Conservation (phyloP, 2,329 filamentous ascomycete genomes). For the Pseudogymnoascus pannorum region DNA sequence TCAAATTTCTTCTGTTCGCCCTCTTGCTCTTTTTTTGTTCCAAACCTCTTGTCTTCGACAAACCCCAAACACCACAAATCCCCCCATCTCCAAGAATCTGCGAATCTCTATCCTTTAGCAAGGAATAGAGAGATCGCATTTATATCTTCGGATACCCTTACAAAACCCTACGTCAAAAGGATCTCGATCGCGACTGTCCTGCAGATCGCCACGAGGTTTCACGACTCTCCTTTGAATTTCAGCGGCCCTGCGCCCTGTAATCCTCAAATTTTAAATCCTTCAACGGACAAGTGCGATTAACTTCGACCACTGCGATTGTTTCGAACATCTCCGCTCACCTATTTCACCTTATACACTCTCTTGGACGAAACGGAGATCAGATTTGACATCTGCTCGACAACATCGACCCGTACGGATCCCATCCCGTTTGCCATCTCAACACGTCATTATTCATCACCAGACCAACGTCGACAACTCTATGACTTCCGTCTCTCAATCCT, state of each 20-base stretch:
- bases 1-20: constrained; percentile 9
- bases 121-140: constrained; percentile 10
- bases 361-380: constrained; percentile 10
- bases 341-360: background rate
- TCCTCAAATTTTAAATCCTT: constrained; percentile 6
- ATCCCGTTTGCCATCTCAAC: constrained; percentile 6
- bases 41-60: constrained; percentile 8
- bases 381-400: constrained; percentile 18
- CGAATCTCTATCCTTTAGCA: constrained; percentile 9
- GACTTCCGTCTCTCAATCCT: constrained; percentile 30
- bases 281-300: constrained; percentile 9
- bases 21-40: constrained; percentile 8
- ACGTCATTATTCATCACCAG: constrained; percentile 4
- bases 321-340: background rate
- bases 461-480: constrained; percentile 17
- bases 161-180: background rate
- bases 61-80: background rate
- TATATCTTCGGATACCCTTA: constrained; percentile 10
- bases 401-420: constrained; percentile 3
- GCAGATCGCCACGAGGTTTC: background rate
- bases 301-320: constrained; percentile 10
- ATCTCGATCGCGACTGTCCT: constrained; percentile 8
- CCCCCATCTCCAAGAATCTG: constrained; percentile 2
- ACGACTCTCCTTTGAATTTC: constrained; percentile 11
- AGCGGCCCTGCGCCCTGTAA: constrained; percentile 4